These are phyloP conservation scores for Ophiostoma pallidulum DNA, from an alignment of 2,329 filamentous ascomycete genomes.

Conservation along the genomic window DNA sequence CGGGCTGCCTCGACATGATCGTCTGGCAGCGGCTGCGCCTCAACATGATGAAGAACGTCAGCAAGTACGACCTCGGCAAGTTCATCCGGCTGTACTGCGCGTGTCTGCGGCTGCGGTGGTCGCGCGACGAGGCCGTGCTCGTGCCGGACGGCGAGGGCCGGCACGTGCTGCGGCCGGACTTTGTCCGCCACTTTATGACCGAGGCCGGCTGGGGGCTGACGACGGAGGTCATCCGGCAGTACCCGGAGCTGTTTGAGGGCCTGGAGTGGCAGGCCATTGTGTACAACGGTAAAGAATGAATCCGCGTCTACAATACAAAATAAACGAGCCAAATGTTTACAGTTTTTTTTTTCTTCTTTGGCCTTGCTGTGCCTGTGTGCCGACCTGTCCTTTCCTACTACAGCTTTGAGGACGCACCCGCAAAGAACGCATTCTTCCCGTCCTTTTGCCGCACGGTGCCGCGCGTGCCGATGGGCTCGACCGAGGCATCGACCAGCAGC, in stretches of 20 bases:
- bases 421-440: slow-evolving; percentile 8
- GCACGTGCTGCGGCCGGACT: slow-evolving; percentile 3
- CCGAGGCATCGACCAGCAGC: not conserved
- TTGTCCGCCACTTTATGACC: not conserved
- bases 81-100: slow-evolving; percentile 4
- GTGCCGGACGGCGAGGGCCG: not conserved
- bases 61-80: slow-evolving; percentile 2
- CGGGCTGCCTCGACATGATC: slow-evolving; percentile 3
- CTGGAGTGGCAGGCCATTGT: slow-evolving; percentile 1
- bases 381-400: no score
- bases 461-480: slow-evolving; percentile 5
- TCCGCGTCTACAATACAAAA: no score
- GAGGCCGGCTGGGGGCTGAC: slow-evolving; percentile 4
- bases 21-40: slow-evolving; percentile 1
- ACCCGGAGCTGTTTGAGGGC: slow-evolving; percentile 5
- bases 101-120: slow-evolving; percentile 4
- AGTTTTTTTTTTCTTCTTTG: no score
- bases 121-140: not conserved
- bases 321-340: no score
- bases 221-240: not conserved
- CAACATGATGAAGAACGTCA: not conserved
- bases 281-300: not conserved
- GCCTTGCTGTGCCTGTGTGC: no score
- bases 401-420: not conserved
- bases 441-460: slow-evolving; percentile 4